Conservation (phyloP, 2,329 filamentous ascomycete genomes). For the Lanzia echinophila region DNA sequence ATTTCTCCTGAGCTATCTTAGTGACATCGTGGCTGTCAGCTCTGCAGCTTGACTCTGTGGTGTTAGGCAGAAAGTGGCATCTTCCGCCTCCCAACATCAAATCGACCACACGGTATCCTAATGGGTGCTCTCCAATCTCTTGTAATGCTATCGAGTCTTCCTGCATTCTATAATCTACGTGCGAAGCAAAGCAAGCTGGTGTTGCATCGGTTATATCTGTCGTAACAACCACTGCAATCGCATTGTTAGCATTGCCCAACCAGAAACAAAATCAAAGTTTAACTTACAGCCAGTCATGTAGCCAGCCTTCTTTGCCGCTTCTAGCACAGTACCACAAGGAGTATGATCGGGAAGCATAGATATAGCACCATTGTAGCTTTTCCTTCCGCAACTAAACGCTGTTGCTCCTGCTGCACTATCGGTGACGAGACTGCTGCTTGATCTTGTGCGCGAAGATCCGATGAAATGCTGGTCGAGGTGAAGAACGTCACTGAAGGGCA, state of each 20-base stretch:
- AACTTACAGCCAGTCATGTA: constrained; percentile 66
- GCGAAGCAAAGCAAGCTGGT: constrained; percentile 87
- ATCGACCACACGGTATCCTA: constrained; percentile 80
- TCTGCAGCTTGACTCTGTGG: constrained; percentile 73
- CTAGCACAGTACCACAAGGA: constrained; percentile 85
- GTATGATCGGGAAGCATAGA: constrained; percentile 76
- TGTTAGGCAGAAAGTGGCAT: constrained; percentile 87
- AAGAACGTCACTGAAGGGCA: constrained; percentile 70
- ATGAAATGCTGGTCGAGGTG: constrained; percentile 83
- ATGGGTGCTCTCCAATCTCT: constrained; percentile 78
- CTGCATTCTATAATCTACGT: constrained; percentile 72
- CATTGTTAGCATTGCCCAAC: neutral
- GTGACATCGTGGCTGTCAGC: constrained; percentile 71
- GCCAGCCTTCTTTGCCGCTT: constrained; percentile 86
- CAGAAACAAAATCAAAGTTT: neutral
- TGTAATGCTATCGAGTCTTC: constrained; percentile 90
- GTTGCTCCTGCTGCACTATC: constrained; percentile 97
- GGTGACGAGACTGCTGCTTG: constrained; percentile 77
- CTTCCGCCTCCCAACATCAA: constrained; percentile 88
- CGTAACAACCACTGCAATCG: constrained; percentile 66
- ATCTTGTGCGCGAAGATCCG: constrained; percentile 82
- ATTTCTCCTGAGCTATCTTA: constrained; percentile 62
- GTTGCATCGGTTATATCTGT: constrained; percentile 94
- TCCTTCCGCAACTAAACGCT: constrained; percentile 84
- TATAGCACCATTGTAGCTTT: constrained; percentile 97